Base-by-base conservation (phyloP, 768 basidiomycete genomes). In the Boletus rubroflammeus region DNA sequence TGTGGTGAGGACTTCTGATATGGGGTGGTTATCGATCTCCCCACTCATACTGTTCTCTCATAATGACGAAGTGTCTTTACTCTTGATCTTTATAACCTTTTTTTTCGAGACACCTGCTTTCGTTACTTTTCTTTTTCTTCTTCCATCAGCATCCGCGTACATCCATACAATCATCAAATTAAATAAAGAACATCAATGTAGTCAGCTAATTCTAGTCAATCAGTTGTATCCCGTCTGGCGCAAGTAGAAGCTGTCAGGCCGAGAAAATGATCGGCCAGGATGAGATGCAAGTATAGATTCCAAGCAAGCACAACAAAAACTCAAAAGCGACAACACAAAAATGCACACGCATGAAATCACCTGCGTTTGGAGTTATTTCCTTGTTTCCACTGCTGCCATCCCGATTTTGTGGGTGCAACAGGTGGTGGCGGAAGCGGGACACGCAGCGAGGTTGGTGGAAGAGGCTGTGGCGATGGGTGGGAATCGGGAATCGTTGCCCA, bases 301-400 rank as follows among this genome's bases (percentile, higher is more conserved):
- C 43, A 26, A 52, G 43, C 51, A 44, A 45, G 31, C 19, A 51
- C 5, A 39, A 36, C 19, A 23, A 36, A 19, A 47, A n/a, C 23
- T 29, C 17, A 40, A 35, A 47, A 42, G n/a, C 11, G 15, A 29
- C 23, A 4, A 49, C 11, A 35, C 13, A 19, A 9, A 14, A 13
- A 35, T 46, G 39, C 32, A 29, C 21, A 47, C 8, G 9, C 3
- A 29, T 3, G 13, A 51, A 29, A 19, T 67, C 41, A 71, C 49
- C 43, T 64, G 47, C 61, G 67, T 48, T 44, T 63, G 13, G 56
- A 54, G 7, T 45, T 49, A 13, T 26, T 59, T 44, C 59, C 64
- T 51, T 65, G 66, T 34, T 68, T 69, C 66, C 72, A 85, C 51
- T 83, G 78, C 66, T 84, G 81, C 84, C 84, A 85, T 38, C 76